phyloP scores from a whole-genome alignment of 2,329 filamentous ascomycete species.

The Simplicillium aogashimaense region DNA sequence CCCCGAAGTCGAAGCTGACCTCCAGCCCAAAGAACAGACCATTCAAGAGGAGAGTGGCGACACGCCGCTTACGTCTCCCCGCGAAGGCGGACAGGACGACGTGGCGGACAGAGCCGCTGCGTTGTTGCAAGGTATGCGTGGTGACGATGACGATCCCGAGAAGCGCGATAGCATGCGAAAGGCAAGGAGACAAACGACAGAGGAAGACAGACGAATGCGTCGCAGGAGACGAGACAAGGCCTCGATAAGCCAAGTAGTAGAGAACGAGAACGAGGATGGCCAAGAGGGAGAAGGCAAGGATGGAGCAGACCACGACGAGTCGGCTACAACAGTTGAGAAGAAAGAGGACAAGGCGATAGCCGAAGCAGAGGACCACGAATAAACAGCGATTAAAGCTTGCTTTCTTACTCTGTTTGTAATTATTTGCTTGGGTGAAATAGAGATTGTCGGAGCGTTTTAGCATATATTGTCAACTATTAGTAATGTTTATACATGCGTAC shows the following conservation, averaged over 20 bases:
- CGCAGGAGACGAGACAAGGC: slow-evolving; percentile 57
- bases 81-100: slow-evolving; percentile 51
- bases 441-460: neutral
- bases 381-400: too few relatives aligned
- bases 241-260: slow-evolving; percentile 19
- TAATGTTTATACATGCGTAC: slow-evolving; percentile 23
- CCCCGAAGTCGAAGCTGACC: slow-evolving; percentile 39
- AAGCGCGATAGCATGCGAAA: slow-evolving; percentile 52
- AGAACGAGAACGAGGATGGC: slow-evolving; percentile 10
- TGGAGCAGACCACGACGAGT: slow-evolving; percentile 6
- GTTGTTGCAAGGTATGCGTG: slow-evolving; percentile 73
- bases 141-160: slow-evolving; percentile 47
- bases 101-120: slow-evolving; percentile 78
- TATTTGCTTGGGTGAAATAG: neutral
- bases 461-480: slow-evolving; percentile 19
- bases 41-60: slow-evolving; percentile 47
- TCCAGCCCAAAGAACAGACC: slow-evolving; percentile 22
- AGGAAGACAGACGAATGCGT: slow-evolving; percentile 63
- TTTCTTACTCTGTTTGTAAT: neutral
- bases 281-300: slow-evolving; percentile 14
- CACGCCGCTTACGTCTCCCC: slow-evolving; percentile 26
- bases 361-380: too few relatives aligned
- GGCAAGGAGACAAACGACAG: slow-evolving; percentile 59
- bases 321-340: slow-evolving; percentile 6
- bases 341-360: slow-evolving; percentile 1